A percentile compares a stretch with the other conserved stretches of the same genome.
Evolutionary conservation across 192 early-diverging fungal genomes (phyloP).

Genomic region (Entomortierella lignicola): DNA sequence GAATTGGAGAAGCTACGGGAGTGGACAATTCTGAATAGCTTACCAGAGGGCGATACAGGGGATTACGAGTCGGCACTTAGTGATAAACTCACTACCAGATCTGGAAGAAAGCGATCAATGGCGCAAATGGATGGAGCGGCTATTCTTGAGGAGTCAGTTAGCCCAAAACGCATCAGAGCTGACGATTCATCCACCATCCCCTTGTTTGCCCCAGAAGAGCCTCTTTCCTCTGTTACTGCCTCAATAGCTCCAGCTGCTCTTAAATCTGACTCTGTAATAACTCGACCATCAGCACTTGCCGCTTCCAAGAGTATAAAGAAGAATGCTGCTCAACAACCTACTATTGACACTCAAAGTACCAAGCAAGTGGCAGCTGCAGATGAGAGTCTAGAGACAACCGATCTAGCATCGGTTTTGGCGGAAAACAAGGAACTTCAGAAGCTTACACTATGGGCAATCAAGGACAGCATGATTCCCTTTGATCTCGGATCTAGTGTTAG

Average conservation of each 20-base stretch:
- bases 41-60: neutral
- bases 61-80: neutral
- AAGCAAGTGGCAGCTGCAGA: neutral
- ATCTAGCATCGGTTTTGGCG: neutral
- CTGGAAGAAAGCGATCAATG: neutral
- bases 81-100: neutral
- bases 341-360: neutral
- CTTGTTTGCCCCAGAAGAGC: too few relatives aligned
- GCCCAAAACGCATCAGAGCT: neutral
- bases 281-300: too few relatives aligned
- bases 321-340: neutral
- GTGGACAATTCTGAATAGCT: conserved; percentile 13
- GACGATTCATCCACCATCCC: neutral
- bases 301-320: neutral
- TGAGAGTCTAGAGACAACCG: neutral
- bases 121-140: neutral
- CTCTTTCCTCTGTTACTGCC: too few relatives aligned
- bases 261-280: too few relatives aligned
- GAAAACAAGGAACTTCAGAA: conserved; percentile 14
- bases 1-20: conserved; percentile 4
- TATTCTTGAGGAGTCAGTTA: neutral
- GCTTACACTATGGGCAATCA: conserved; percentile 17
- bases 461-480: neutral
- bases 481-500: conserved; percentile 2
- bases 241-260: neutral